phyloP scores from a whole-genome alignment of 106 monocot species.

The Apostasia ramifera region DNA sequence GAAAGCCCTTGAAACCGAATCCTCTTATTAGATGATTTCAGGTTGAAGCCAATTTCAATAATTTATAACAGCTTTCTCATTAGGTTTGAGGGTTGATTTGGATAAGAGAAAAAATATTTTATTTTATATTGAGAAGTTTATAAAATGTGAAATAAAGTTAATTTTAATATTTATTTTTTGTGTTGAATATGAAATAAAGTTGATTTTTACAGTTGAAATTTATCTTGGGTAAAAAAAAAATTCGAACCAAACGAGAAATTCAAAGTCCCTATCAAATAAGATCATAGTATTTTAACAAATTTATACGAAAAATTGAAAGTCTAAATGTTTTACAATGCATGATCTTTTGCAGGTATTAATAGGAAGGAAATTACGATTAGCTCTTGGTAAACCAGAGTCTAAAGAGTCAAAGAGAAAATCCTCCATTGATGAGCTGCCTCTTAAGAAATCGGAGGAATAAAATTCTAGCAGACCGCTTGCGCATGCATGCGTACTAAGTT shows the following conservation, averaged over 20 bases:
- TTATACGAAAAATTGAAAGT: too few relatives aligned
- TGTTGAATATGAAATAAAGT: too few relatives aligned
- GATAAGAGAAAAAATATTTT: background rate
- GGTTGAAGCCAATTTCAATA: background rate
- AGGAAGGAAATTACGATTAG: constrained; percentile 53
- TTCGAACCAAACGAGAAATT: background rate
- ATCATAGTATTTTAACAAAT: too few relatives aligned
- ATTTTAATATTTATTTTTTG: too few relatives aligned
- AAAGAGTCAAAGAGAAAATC: constrained; percentile 1
- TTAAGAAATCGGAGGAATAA: background rate
- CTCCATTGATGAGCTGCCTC: background rate
- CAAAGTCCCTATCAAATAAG: background rate
- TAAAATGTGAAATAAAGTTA: too few relatives aligned
- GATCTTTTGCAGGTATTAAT: constrained; percentile 38
- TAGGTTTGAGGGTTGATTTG: too few relatives aligned
- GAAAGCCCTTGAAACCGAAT: background rate
- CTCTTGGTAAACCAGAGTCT: constrained; percentile 21
- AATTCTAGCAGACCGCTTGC: background rate
- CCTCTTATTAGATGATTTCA: background rate
- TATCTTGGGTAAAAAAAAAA: background rate
- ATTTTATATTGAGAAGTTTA: background rate
- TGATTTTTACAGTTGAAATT: background rate
- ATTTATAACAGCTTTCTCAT: too few relatives aligned
- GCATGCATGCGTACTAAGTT: too few relatives aligned
- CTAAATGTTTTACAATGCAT: too few relatives aligned